Evolutionary conservation across 768 basidiomycete genomes (phyloP), one percentile per base, ranked within the genome.

Genomic region (Hirschioporus abietinus): DNA sequence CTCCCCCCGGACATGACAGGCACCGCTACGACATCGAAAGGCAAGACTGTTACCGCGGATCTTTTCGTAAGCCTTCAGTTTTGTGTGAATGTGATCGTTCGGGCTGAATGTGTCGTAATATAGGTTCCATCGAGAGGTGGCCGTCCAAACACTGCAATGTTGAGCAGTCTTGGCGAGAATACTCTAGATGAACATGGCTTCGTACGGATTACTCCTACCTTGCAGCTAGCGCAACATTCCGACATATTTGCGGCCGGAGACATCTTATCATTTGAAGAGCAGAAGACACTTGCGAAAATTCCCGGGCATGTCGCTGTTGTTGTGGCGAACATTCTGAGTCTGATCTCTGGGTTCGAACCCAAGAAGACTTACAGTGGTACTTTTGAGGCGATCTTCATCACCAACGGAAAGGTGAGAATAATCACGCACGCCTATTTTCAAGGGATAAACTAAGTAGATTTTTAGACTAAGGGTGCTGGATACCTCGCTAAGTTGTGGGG

Each of bases 381-480:
- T n/a, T 58, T 72, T 0, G 87, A 89, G 71, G 64, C 84, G 63
- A 86, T 88, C 61, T n/a, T 84, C 35, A 72, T 88, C 63, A 84
- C 84, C 25, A 78, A 81, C 64, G 86, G 86, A 65, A 83, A 77
- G 81, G 87, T 87, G 34, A 8, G 68, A 67, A 52, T n/a, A n/a
- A 78, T 69, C 27, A 18, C 58, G 24, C 42, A 24, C 36, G 17
- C 63, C n/a, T 18, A 25, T 34, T 12, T 36, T 26, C 3, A 20
- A 58, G 27, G 17, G 7, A 57, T 59, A 57, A 26, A 66, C 36
- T 15, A 35, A 58, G 12, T n/a, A 35, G 17, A 63, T 34, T 68
- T 58, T 52, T 66, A 77, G 76, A 68, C 35, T 15, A 69, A 71
- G n/a, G 77, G 77, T 23, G 69, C 66, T 0, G 70, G 67, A 7